Evolutionary conservation across 192 early-diverging fungal species (phyloP).

Genomic region (Coemansia biformis): DNA sequence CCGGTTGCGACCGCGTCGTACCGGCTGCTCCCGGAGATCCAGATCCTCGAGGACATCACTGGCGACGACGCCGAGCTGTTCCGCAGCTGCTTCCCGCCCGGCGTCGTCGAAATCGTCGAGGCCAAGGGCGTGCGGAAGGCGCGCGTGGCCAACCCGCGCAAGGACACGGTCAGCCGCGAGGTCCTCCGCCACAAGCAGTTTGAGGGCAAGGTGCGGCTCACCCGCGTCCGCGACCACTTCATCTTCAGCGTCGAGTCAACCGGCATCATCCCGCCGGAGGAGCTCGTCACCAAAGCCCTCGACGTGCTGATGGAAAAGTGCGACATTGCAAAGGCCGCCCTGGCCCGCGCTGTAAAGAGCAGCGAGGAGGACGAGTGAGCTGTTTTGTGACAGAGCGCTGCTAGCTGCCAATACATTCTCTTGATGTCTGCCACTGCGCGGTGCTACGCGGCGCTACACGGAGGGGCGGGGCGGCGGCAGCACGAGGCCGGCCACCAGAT

Average conservation of each 20-base stretch:
- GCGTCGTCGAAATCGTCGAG: slow-evolving; percentile 73
- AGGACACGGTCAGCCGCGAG: slow-evolving; percentile 93
- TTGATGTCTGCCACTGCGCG: too few relatives aligned
- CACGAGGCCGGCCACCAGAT: slow-evolving; percentile 7
- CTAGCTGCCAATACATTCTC: too few relatives aligned
- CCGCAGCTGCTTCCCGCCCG: slow-evolving; percentile 77
- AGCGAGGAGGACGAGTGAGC: slow-evolving; percentile 17
- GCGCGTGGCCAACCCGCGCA: slow-evolving; percentile 80
- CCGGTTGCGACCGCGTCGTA: slow-evolving; percentile 96
- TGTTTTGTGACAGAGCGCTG: too few relatives aligned
- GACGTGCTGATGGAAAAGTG: slow-evolving; percentile 79
- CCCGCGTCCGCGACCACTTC: slow-evolving; percentile 92
- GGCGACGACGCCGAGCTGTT: slow-evolving; percentile 80
- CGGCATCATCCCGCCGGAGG: slow-evolving; percentile 72
- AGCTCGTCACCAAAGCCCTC: slow-evolving; percentile 71
- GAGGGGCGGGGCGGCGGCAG: too few relatives aligned
- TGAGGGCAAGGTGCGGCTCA: slow-evolving; percentile 80
- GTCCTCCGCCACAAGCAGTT: slow-evolving; percentile 90
- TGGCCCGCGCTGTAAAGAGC: slow-evolving; percentile 28
- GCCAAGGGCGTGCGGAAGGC: slow-evolving; percentile 68
- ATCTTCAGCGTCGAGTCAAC: slow-evolving; percentile 95
- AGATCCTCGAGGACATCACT: slow-evolving; percentile 74
- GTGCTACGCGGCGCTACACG: too few relatives aligned
- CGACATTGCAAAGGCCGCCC: slow-evolving; percentile 59
- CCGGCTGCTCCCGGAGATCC: slow-evolving; percentile 87